These are phyloP conservation scores for Gynostemma pentaphyllum DNA, from an alignment of 306 rosid species.

Conservation along the genomic window DNA sequence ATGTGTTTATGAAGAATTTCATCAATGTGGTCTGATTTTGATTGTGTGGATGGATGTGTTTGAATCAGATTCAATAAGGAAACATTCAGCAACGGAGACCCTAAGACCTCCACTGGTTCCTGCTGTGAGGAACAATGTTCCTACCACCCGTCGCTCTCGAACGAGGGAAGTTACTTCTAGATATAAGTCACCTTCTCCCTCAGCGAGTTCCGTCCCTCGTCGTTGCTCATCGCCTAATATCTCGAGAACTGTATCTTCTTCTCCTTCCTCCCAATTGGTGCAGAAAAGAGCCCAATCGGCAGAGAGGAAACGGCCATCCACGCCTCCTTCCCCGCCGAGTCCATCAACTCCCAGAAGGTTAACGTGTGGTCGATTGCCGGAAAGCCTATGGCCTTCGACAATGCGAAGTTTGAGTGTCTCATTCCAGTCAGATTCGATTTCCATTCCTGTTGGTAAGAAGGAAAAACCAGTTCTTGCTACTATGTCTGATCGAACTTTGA, in stretches of 20 bases:
- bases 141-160: conserved; percentile 26
- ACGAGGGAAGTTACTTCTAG: conserved; percentile 67
- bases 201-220: conserved; percentile 31
- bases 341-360: conserved; percentile 64
- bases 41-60: conserved; percentile 81
- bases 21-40: conserved; percentile 80
- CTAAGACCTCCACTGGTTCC: conserved; percentile 55
- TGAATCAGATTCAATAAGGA: conserved; percentile 56
- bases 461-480: conserved; percentile 59
- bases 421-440: conserved; percentile 78
- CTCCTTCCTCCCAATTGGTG: conserved; percentile 40
- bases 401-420: conserved; percentile 98
- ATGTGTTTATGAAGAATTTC: conserved; percentile 29
- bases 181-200: conserved; percentile 66
- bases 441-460: conserved; percentile 86
- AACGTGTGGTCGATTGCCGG: conserved; percentile 32
- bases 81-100: conserved; percentile 39
- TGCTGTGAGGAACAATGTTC: conserved; percentile 70
- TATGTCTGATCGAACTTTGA: conserved; percentile 60
- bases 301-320: conserved; percentile 78
- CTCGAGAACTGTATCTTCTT: conserved; percentile 39
- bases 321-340: conserved; percentile 65
- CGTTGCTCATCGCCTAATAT: conserved; percentile 62
- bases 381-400: conserved; percentile 89
- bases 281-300: conserved; percentile 65